These are phyloP conservation scores for Agrocybe chaxingu DNA, from an alignment of 768 basidiomycete species.

Conservation along the genomic window DNA sequence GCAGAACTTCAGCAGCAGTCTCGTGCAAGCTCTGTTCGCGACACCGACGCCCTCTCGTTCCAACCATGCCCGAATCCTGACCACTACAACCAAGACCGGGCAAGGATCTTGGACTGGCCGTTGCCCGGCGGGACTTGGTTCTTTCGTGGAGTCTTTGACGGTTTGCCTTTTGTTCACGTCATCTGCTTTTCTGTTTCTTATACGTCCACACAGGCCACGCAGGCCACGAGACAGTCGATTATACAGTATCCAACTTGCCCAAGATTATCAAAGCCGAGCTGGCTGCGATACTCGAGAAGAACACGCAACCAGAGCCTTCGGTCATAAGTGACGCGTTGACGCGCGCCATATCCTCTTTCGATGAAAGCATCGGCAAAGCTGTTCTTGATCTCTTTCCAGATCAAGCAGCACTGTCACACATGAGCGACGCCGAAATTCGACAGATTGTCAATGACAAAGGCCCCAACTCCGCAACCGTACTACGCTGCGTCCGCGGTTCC, in stretches of 20 bases:
- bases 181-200: background rate
- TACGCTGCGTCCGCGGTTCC: constrained; percentile 48
- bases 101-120: constrained; percentile 36
- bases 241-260: constrained; percentile 31
- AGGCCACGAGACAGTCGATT: constrained; percentile 45
- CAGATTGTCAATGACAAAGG: constrained; percentile 37
- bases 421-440: constrained; percentile 38
- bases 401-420: constrained; percentile 21
- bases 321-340: constrained; percentile 30
- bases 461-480: constrained; percentile 28
- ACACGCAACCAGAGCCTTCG: constrained; percentile 7
- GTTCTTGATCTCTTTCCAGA: constrained; percentile 42
- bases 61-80: constrained; percentile 44
- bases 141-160: constrained; percentile 48
- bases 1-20: constrained; percentile 39
- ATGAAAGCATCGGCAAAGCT: constrained; percentile 32
- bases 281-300: constrained; percentile 7
- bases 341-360: constrained; percentile 33
- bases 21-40: constrained; percentile 23
- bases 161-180: constrained; percentile 20
- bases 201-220: constrained; percentile 33
- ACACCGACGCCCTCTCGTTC: constrained; percentile 40
- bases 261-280: constrained; percentile 25
- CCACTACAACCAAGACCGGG: constrained; percentile 43
- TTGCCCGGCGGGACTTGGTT: constrained; percentile 37